Conservation (phyloP, 2,329 filamentous ascomycete genomes). For the Allantophomopsis cytisporea region DNA sequence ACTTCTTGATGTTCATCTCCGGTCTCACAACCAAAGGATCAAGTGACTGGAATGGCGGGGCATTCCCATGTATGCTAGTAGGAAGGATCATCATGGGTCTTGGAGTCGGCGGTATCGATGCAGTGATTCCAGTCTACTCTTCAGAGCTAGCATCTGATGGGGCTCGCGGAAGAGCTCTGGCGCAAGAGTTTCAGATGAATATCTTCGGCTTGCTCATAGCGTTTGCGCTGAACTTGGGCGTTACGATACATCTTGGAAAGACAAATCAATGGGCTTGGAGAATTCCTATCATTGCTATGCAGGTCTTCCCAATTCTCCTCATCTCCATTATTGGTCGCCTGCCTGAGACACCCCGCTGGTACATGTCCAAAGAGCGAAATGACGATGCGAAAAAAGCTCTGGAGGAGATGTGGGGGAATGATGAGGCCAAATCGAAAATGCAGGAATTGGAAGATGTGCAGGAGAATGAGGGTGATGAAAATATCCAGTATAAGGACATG, state of each 20-base stretch:
- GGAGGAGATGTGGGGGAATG: constrained; percentile 32
- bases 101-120: constrained; percentile 45
- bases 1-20: constrained; percentile 44
- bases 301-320: constrained; percentile 39
- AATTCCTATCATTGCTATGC: constrained; percentile 46
- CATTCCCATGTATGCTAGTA: constrained; percentile 23
- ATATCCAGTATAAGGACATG: constrained; percentile 41
- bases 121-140: constrained; percentile 45
- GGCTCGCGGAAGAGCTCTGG: constrained; percentile 40
- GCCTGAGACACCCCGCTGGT: constrained; percentile 44
- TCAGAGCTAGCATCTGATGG: constrained; percentile 42
- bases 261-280: constrained; percentile 47
- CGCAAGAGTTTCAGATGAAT: constrained; percentile 51
- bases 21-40: constrained; percentile 28
- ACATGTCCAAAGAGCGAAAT: constrained; percentile 32
- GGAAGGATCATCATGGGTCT: constrained; percentile 34
- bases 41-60: constrained; percentile 30
- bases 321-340: constrained; percentile 35
- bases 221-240: constrained; percentile 41
- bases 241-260: constrained; percentile 39
- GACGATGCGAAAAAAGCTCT: constrained; percentile 36
- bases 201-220: constrained; percentile 49
- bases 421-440: constrained; percentile 30
- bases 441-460: constrained; percentile 35
- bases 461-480: constrained; percentile 30